These are phyloP conservation scores for Globisporangium irregulare DNA, from an alignment of 352 stramenopile genomes.

Conservation along the genomic window DNA sequence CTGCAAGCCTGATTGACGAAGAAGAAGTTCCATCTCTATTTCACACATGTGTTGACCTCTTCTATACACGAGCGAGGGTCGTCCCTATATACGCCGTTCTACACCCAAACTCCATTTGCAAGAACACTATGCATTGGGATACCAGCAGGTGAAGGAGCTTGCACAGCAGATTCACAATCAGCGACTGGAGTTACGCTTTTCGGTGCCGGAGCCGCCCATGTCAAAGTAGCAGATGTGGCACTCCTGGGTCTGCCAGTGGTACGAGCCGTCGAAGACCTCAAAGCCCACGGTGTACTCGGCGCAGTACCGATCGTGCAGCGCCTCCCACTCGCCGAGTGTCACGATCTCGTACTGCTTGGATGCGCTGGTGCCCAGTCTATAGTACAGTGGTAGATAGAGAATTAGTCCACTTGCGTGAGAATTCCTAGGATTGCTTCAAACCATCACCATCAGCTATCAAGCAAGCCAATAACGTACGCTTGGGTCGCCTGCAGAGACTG, in stretches of 20 bases:
- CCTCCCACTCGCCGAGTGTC: slow-evolving; percentile 76
- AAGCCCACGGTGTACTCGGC: slow-evolving; percentile 83
- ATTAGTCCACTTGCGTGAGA: neutral
- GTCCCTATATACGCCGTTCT: neutral
- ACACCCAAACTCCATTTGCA: neutral
- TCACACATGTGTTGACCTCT: neutral
- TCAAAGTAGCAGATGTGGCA: slow-evolving; percentile 81
- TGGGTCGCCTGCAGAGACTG: slow-evolving; percentile 73
- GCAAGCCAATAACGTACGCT: slow-evolving; percentile 34
- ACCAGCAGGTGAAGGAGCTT: neutral
- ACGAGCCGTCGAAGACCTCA: slow-evolving; percentile 73
- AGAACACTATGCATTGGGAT: neutral
- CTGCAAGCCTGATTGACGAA: neutral
- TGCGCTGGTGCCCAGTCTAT: slow-evolving; percentile 42
- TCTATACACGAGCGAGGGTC: neutral
- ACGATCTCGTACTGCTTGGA: slow-evolving; percentile 86
- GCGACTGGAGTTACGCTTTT: slow-evolving; percentile 47
- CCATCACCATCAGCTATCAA: neutral
- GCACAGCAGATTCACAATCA: slow-evolving; percentile 1
- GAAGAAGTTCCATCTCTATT: neutral
- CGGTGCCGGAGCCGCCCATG: slow-evolving; percentile 38
- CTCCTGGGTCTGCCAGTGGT: slow-evolving; percentile 78
- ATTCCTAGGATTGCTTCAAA: neutral
- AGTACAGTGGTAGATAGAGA: neutral
- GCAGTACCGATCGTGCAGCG: slow-evolving; percentile 73